Evolutionary conservation across 805 yeast genomes (phyloP).

Genomic region (Isabelozyma heimii): DNA sequence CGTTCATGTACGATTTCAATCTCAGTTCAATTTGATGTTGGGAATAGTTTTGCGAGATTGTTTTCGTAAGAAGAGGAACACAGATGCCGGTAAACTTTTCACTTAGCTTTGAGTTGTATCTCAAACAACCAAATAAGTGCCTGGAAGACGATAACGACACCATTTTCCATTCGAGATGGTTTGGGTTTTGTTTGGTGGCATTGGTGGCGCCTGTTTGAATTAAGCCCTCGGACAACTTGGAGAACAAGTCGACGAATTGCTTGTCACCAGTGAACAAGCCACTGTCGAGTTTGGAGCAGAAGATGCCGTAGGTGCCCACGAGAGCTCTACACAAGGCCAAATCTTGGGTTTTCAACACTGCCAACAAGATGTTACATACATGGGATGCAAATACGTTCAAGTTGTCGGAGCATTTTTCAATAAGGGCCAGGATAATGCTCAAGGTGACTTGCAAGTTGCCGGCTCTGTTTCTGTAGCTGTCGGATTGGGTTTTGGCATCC

Average conservation of each 20-base stretch:
- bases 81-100: slow-evolving; percentile 27
- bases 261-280: slow-evolving; percentile 66
- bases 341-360: slow-evolving; percentile 57
- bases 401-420: slow-evolving; percentile 76
- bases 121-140: slow-evolving; percentile 36
- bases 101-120: slow-evolving; percentile 27
- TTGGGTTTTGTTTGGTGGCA: slow-evolving; percentile 17
- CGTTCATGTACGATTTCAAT: slow-evolving; percentile 24
- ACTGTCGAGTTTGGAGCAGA: slow-evolving; percentile 52
- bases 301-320: slow-evolving; percentile 43
- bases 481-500: slow-evolving; percentile 57
- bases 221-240: slow-evolving; percentile 21
- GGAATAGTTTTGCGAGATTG: slow-evolving; percentile 22
- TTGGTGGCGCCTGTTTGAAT: slow-evolving; percentile 12
- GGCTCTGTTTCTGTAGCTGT: slow-evolving; percentile 56
- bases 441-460: slow-evolving; percentile 86
- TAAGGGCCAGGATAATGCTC: slow-evolving; percentile 64
- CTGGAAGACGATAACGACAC: slow-evolving; percentile 40
- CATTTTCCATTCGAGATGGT: slow-evolving; percentile 44
- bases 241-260: slow-evolving; percentile 50
- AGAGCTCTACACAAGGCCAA: slow-evolving; percentile 55
- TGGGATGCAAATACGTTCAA: slow-evolving; percentile 76
- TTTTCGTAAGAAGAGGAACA: slow-evolving; percentile 36
- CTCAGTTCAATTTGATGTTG: slow-evolving; percentile 17
- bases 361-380: slow-evolving; percentile 57